Evolutionary conservation across 768 basidiomycete genomes (phyloP).

Genomic region (Daedaleopsis nitida): DNA sequence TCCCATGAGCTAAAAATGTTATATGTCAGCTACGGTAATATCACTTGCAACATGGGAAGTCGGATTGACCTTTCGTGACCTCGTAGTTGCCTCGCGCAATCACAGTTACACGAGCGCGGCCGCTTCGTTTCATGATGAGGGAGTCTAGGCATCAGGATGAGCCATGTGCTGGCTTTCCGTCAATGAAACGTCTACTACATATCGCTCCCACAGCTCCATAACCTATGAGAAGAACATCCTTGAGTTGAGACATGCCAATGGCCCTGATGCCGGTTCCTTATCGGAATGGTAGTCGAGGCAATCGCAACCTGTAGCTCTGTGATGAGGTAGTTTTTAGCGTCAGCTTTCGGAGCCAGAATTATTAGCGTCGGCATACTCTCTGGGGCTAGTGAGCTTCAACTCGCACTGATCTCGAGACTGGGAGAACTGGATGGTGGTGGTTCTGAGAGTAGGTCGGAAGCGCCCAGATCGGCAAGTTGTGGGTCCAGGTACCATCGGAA

Average conservation of each 20-base stretch:
- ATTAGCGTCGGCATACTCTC: too few relatives aligned
- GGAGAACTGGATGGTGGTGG: too few relatives aligned
- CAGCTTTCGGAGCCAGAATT: too few relatives aligned
- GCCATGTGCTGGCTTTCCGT: not conserved
- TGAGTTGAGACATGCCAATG: slow-evolving; percentile 21
- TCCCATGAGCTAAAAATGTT: slow-evolving; percentile 46
- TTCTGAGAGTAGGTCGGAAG: too few relatives aligned
- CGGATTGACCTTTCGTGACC: slow-evolving; percentile 44
- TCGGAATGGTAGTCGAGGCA: too few relatives aligned
- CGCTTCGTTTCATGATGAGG: slow-evolving; percentile 55
- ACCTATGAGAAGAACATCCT: slow-evolving; percentile 62
- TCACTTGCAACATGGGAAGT: not conserved
- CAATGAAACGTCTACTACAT: slow-evolving; percentile 42
- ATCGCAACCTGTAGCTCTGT: too few relatives aligned
- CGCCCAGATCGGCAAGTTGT: too few relatives aligned
- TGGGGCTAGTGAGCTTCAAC: too few relatives aligned
- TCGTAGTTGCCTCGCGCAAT: slow-evolving; percentile 75
- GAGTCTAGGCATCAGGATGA: slow-evolving; percentile 42
- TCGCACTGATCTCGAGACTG: too few relatives aligned
- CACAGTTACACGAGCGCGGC: slow-evolving; percentile 64
- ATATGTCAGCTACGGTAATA: not conserved
- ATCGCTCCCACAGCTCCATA: slow-evolving; percentile 68
- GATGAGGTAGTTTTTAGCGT: too few relatives aligned
- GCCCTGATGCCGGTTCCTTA: too few relatives aligned
- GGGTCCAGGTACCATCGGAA: too few relatives aligned